Evolutionary conservation across 225 moss, liverwort and hornwort genomes (phyloP), one percentile per base, ranked within the genome.

Genomic region (Takakia lepidozioides): DNA sequence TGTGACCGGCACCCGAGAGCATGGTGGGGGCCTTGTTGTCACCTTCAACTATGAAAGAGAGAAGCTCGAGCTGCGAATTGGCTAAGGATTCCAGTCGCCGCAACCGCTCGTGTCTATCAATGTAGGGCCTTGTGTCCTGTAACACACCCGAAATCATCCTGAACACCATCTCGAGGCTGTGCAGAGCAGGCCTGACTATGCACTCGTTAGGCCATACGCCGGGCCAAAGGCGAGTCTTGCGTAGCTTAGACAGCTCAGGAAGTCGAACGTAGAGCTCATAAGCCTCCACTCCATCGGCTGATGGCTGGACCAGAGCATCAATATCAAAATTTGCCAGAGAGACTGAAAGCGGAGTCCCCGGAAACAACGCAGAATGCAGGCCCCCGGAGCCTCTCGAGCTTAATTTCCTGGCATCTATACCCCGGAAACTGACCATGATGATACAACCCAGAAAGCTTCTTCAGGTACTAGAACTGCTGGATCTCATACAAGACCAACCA

Each of bases 121-220:
- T 68, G 18, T 90, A 90, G 0, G 74, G 67, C 23, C 89, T 61
- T 1, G 52, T 55, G 40, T 90, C 89, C 43, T 66, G 72, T 0
- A 80, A 49, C 4, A 76, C 72, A 30, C 40, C 45, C 10, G 86
- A 86, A 10, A 90, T 78, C 80, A 86, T 62, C 4, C 83, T 68
- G 13, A 90, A 90, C 10, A 86, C 72, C 48, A 90, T 74, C 45
- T 90, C 89, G 9, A 90, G 54, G 43, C 83, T 66, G 19, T 90
- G 89, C 1, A 90, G 72, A 1, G 70, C 89, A 29, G 89, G 89
- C 25, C 74, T 52, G 8, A 90, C 69, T 5, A 86, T 28, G 3
- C 42, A 8, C 24, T 90, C 86, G 63, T 73, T 75, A 3, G 49
- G 23, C 89, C 89, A 90, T 2, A 51, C 3, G 0, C 45, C 19